Evolutionary conservation across 768 basidiomycete genomes (phyloP), one percentile per base, ranked within the genome.

Genomic region (Hericium alpestre): DNA sequence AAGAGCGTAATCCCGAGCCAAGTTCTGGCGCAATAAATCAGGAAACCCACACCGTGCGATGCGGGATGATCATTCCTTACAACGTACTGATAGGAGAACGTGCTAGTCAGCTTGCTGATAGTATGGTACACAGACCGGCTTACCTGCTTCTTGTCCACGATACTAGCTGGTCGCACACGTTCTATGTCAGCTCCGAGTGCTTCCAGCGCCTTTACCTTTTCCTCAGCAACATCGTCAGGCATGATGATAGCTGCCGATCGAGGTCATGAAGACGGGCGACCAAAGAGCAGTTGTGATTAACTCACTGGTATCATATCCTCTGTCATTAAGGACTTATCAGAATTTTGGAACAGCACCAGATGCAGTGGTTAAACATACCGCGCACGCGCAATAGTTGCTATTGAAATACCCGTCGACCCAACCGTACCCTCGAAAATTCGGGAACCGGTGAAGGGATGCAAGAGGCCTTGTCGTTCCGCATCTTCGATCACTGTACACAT

Each of bases 401-500:
- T 85, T 1, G 93, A 96, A 56, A 98, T 98, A 6, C 96, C 93
- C 0, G 93, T 96, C 0, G 91, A 93, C 8, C 92, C 96, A 3
- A 95, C 91, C 0, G 95, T 99, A 3, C 96, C 96, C 69, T 98
- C 96, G 57, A 98, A 99, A 40, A 99, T 93, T 7, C 90, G 83
- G 0, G 90, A 96, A 6, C 89, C 87, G 0, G 91, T 93, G 59
- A 93, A 70, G 0, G 94, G 96, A 56, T 84, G 79, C 1, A 99
- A 72, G 2, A 92, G 73, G 0, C 93, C 93, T 58, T 80, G 75
- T 9, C 78, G 78, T 67, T 98, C 95, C 0, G 96, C 96, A 65
- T 97, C 90, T 60, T 93, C 81, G 62, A 99, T 92, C 77, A 98
- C 95, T 98, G 66, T 16, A 16, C 32, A 32, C 32, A 12, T 15